phyloP scores from a whole-genome alignment of 169 alveolate species.

The Eimeria sp. region DNA sequence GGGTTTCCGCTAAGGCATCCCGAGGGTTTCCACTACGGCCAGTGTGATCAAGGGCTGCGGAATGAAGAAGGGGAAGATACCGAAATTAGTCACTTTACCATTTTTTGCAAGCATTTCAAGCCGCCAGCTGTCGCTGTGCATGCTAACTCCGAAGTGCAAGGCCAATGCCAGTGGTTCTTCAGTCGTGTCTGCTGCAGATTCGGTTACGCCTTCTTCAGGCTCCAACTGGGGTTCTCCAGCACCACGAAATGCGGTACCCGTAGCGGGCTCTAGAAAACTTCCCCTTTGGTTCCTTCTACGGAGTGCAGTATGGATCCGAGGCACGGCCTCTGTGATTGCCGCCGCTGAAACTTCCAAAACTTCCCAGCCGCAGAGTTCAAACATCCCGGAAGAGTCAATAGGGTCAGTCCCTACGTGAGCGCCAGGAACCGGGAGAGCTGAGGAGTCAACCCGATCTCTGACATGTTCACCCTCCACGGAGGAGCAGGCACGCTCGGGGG shows the following conservation, averaged over 20 bases:
- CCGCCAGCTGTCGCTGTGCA: conserved; percentile 14
- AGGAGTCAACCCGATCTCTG: not conserved
- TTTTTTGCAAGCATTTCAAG: conserved; percentile 28
- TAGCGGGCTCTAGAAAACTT: not conserved
- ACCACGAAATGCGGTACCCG: not conserved
- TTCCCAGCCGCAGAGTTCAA: conserved; percentile 59
- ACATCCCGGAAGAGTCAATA: not conserved
- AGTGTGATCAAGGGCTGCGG: not conserved
- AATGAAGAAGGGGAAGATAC: not conserved
- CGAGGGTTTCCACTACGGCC: not conserved
- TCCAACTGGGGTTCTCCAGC: not conserved
- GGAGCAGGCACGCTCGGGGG: not conserved
- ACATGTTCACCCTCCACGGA: not conserved
- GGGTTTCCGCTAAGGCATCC: not conserved
- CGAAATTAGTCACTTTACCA: not conserved
- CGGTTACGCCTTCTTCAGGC: not conserved
- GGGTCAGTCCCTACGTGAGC: not conserved
- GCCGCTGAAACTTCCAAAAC: conserved; percentile 36
- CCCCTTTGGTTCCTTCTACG: not conserved
- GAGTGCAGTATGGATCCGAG: conserved; percentile 25
- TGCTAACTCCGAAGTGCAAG: conserved; percentile 54
- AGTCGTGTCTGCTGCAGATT: not conserved
- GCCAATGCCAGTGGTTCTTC: conserved; percentile 8
- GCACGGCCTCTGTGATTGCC: conserved; percentile 10
- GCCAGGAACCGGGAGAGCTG: not conserved